Evolutionary conservation across 31 red algal genomes (phyloP).

Genomic region (Bonnemaisonia californica): DNA sequence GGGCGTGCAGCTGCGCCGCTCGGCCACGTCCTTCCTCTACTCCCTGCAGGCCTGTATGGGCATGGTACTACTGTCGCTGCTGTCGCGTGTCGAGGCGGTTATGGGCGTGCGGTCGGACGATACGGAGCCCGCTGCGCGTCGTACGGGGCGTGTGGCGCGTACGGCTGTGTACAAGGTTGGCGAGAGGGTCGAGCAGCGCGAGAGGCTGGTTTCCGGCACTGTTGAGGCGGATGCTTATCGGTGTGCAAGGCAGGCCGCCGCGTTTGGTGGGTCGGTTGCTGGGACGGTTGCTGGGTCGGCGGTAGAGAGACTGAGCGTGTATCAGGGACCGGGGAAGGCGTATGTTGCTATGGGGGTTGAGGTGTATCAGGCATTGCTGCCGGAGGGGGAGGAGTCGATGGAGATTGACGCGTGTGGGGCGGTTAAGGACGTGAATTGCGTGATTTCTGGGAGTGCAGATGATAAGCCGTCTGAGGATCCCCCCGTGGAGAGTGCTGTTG

Average conservation of each 20-base stretch:
- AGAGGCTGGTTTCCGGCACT: background rate
- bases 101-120: background rate
- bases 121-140: background rate
- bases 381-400: no score
- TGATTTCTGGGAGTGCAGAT: no score
- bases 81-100: background rate
- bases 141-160: background rate
- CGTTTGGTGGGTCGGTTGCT: background rate
- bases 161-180: background rate
- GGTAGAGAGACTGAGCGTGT: background rate
- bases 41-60: background rate
- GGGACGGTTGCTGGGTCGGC: background rate
- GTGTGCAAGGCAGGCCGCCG: background rate
- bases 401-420: no score
- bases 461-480: no score
- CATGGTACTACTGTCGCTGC: background rate
- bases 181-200: background rate
- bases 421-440: no score
- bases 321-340: slow-evolving; percentile 12
- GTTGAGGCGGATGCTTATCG: slow-evolving; percentile 30
- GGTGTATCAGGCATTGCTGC: background rate
- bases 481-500: no score
- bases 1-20: background rate
- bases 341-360: slow-evolving; percentile 13
- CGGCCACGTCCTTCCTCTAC: background rate